A percentile compares a stretch with the other conserved stretches of the same genome.
Evolutionary conservation across 805 yeast genomes (phyloP).

Genomic region (Wickerhamiella occidentalis): DNA sequence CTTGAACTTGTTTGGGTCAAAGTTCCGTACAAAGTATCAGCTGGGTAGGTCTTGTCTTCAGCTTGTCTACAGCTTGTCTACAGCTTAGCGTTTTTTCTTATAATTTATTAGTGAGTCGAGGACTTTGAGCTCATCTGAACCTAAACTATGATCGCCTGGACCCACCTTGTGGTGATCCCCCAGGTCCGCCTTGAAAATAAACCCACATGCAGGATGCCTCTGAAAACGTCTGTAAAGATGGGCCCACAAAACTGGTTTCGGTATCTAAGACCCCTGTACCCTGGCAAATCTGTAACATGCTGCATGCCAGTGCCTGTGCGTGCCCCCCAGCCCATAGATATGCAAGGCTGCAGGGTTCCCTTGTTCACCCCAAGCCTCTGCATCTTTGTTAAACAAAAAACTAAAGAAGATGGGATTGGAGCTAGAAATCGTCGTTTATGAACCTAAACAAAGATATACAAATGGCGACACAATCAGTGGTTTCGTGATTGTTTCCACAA

Average conservation of each 20-base stretch:
- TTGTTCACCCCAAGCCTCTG: neutral
- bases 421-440: neutral
- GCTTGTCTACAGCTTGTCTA: too few species aligned
- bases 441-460: conserved; percentile 8
- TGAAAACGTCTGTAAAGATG: neutral
- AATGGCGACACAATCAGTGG: conserved; percentile 5
- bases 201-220: neutral
- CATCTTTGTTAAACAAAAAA: neutral
- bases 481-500: neutral
- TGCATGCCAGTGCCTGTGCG: conserved; percentile 4
- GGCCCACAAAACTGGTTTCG: neutral
- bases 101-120: too few species aligned
- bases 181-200: neutral
- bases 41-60: too few species aligned
- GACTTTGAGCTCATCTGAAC: too few species aligned
- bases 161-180: neutral
- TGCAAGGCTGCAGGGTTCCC: conserved; percentile 2
- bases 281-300: neutral
- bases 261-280: neutral
- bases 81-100: too few species aligned
- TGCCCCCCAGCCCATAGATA: neutral
- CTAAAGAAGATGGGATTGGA: conserved; percentile 2
- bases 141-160: too few species aligned
- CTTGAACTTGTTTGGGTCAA: too few species aligned
- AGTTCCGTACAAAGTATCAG: too few species aligned